Conservation (phyloP, 2,329 filamentous ascomycete genomes). For the Ophiocordyceps camponoti-saundersi region DNA sequence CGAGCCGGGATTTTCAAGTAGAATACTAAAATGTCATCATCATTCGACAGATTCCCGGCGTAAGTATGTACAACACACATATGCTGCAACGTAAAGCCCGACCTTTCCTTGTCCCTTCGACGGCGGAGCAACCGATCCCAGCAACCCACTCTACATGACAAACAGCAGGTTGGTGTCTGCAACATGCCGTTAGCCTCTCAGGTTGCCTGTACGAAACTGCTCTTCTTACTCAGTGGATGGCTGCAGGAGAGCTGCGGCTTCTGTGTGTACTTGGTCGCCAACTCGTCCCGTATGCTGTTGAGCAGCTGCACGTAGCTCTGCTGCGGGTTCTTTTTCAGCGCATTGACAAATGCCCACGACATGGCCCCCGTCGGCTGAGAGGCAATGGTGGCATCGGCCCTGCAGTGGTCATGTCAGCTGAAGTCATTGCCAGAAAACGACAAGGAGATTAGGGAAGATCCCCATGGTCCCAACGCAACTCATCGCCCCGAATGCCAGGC, state of each 20-base stretch:
- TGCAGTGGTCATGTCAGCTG: conserved; percentile 16
- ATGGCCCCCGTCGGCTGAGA: conserved; percentile 91
- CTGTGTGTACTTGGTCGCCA: conserved; percentile 75
- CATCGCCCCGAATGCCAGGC: conserved; percentile 27
- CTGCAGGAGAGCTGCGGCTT: conserved; percentile 95
- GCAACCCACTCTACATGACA: conserved; percentile 34
- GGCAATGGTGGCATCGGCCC: conserved; percentile 80
- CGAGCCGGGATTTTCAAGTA: background rate
- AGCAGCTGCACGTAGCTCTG: conserved; percentile 95
- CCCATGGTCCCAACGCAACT: conserved; percentile 22
- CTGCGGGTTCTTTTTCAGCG: conserved; percentile 89
- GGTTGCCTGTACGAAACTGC: background rate
- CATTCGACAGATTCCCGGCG: too few species aligned
- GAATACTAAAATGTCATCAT: background rate
- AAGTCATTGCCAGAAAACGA: background rate
- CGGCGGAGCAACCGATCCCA: background rate
- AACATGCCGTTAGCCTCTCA: conserved; percentile 2
- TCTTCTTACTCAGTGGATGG: conserved; percentile 72
- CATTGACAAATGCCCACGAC: conserved; percentile 92
- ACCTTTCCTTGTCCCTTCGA: too few species aligned
- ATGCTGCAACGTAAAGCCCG: background rate
- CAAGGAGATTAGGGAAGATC: too few species aligned
- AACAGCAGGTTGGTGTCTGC: conserved; percentile 44
- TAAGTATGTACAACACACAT: background rate
- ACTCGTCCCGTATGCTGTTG: conserved; percentile 89